Base-by-base conservation (phyloP, 306 rosid genomes). In the Carpinus fangiana region DNA sequence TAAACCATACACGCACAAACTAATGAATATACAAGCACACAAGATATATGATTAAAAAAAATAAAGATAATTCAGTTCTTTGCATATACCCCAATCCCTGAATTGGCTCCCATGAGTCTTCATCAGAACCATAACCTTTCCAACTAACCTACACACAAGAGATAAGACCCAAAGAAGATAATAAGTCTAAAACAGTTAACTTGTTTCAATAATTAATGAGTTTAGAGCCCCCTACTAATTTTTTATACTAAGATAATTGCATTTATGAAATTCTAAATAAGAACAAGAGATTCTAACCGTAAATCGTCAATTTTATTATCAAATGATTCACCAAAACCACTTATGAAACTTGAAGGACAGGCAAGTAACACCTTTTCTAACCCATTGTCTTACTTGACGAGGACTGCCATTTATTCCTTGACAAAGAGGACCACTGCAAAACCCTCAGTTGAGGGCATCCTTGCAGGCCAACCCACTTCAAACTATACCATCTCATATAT, bases 51-150 rank as follows among this genome's bases (percentile, higher is more conserved):
- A 14, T 18, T 36, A 38, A 66, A 38, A 50, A 3, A n/a, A 3
- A 4, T 1, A 45, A 17, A 17, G 10, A 7, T 0, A 23, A 21
- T 59, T 20, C 36, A 43, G 3, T 41, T 66, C 16, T 4, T 1
- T 38, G 51, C 36, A 43, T 26, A 8, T 64, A 92, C 98, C 89
- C 85, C 21, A 94, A 73, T 50, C 89, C 90, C 1, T 78, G 81
- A 1, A 89, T 73, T 43, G 98, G 98, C 81, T 94, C 98, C 98
- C 97, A 94, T 1, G 94, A 65, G 70, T 94, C 97, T 41, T 56
- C 89, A 7, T 84, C 85, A 53, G 89, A 12, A 12, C 75, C 96
- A 74, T 94, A 92, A 6, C 96, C 96, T 76, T 89, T 92, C 98
- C 98, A 94, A 3, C 62, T 73, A 68, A 94, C 90, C 98, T 94